These are phyloP conservation scores for Monilinia aucupariae DNA, from an alignment of 2,329 filamentous ascomycete genomes.

Conservation along the genomic window DNA sequence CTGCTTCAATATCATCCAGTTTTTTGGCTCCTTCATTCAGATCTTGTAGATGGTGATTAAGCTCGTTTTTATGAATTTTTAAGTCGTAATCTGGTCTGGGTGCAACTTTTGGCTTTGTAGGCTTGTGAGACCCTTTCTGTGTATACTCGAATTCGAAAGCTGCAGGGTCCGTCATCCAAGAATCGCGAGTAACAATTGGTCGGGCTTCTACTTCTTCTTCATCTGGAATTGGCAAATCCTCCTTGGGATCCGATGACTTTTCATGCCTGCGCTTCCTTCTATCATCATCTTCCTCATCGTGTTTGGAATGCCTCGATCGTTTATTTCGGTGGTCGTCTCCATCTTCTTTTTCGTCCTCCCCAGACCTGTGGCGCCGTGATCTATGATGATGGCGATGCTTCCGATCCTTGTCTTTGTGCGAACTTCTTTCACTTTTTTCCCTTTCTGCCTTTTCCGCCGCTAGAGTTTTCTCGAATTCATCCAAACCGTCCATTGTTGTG, in stretches of 20 bases:
- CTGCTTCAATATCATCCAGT: conserved; percentile 47
- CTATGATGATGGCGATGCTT: conserved; percentile 36
- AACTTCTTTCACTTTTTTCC: conserved; percentile 43
- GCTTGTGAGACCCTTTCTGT: conserved; percentile 52
- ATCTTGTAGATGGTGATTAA: conserved; percentile 65
- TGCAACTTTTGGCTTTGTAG: conserved; percentile 40
- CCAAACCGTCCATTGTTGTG: conserved; percentile 47
- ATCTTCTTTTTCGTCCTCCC: conserved; percentile 28
- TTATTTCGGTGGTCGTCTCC: conserved; percentile 55
- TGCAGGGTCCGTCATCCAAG: conserved; percentile 91
- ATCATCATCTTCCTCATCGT: conserved; percentile 35
- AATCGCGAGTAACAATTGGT: conserved; percentile 56
- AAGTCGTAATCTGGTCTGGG: conserved; percentile 34
- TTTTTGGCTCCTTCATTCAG: conserved; percentile 50
- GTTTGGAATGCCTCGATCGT: conserved; percentile 44
- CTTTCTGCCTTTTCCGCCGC: conserved; percentile 57
- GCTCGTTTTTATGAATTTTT: conserved; percentile 66
- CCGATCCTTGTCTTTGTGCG: conserved; percentile 40
- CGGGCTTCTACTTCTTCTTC: conserved; percentile 40
- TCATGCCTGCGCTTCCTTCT: conserved; percentile 35
- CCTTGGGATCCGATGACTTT: conserved; percentile 45
- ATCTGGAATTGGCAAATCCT: conserved; percentile 47
- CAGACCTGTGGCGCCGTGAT: conserved; percentile 28
- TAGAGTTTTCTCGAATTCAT: conserved; percentile 73
- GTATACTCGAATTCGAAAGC: conserved; percentile 80